phyloP scores from a whole-genome alignment of 2,329 filamentous ascomycete genomes.

The Colletotrichum navitas region DNA sequence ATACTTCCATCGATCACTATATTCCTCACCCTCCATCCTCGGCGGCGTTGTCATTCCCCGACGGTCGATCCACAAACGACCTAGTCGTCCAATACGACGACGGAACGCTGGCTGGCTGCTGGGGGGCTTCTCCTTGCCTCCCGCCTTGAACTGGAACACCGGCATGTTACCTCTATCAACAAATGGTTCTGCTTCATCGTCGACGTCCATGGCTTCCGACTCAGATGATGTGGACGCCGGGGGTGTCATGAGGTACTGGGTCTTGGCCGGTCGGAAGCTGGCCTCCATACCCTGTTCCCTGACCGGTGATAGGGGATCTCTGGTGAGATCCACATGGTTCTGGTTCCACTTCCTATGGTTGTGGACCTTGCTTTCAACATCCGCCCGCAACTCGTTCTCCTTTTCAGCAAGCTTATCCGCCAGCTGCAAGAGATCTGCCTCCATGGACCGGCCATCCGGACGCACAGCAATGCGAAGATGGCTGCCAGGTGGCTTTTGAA shows the following conservation, averaged over 20 bases:
- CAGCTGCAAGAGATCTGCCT: constrained; percentile 83
- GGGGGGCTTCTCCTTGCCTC: constrained; percentile 55
- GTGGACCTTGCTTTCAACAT: constrained; percentile 87
- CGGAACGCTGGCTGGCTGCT: constrained; percentile 76
- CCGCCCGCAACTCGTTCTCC: constrained; percentile 81
- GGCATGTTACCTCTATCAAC: constrained; percentile 51
- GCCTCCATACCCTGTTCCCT: constrained; percentile 72
- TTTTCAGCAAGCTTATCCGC: constrained; percentile 84
- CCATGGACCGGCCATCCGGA: constrained; percentile 76
- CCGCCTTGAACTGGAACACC: constrained; percentile 62
- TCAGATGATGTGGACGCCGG: constrained; percentile 69
- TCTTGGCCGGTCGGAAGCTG: constrained; percentile 78
- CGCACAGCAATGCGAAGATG: constrained; percentile 79
- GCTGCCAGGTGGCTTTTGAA: constrained; percentile 71
- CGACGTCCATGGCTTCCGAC: constrained; percentile 64
- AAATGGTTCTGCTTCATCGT: constrained; percentile 55
- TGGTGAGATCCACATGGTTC: constrained; percentile 88
- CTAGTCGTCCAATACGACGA: constrained; percentile 85
- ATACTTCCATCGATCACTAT: constrained; percentile 84
- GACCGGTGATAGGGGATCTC: constrained; percentile 84
- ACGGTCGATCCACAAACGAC: constrained; percentile 89
- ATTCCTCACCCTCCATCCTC: constrained; percentile 58
- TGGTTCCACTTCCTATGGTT: constrained; percentile 95
- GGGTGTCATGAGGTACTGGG: constrained; percentile 77
- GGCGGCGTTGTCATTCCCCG: constrained; percentile 72